Evolutionary conservation across 1,284 basidiomycete genomes (phyloP), one percentile per base, ranked within the genome.

Genomic region (Malassezia furfur): DNA sequence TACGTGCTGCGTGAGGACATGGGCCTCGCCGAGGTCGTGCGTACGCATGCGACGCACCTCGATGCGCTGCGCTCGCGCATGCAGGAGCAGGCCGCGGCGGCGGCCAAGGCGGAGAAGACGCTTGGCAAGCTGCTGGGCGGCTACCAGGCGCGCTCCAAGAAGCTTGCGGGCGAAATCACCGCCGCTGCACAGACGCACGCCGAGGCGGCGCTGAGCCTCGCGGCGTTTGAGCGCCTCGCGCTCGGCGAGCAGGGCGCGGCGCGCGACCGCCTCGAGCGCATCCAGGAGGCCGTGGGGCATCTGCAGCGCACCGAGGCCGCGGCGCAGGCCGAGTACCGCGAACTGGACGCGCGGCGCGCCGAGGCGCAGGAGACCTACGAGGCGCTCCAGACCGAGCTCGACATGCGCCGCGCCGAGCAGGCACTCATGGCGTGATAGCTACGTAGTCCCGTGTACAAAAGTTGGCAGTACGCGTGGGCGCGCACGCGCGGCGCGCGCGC

Each of bases 41-140:
- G 80, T 1, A 88, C 88, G 0, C 85, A 86, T 66, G 73, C 78
- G 0, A 72, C 79, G 7, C 77, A 85, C 46, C 78, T 96, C 50
- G 79, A 82, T 11, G 78, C 82, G 39, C 80, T 80, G 52, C 82
- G 85, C 22, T 83, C 84, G n/a, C 76, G 78, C 43, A 89, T 99
- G 84, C 77, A 83, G n/a, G 83, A 82, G 66, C 86, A 88, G 68
- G 88, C 88, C 0, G 81, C 79, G 45, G 87, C 85, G 68, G 85
- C 87, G 0, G 77, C 82, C 38, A 99, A 96, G 78, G 76, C 81
- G 5, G 94, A 98, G 79, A 96, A 93, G 82, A 91, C 90, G 76
- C 82, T 98, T 17, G 81, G 79, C 12, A 84, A 93, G 62, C 81
- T 84, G 21, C 81, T 98, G 7, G 91, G 91, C 38, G 94, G 94